A percentile compares a stretch with the other conserved stretches of the same genome.
phyloP scores from a whole-genome alignment of 2,329 filamentous ascomycete species.

The Trichoderma hamatum region DNA sequence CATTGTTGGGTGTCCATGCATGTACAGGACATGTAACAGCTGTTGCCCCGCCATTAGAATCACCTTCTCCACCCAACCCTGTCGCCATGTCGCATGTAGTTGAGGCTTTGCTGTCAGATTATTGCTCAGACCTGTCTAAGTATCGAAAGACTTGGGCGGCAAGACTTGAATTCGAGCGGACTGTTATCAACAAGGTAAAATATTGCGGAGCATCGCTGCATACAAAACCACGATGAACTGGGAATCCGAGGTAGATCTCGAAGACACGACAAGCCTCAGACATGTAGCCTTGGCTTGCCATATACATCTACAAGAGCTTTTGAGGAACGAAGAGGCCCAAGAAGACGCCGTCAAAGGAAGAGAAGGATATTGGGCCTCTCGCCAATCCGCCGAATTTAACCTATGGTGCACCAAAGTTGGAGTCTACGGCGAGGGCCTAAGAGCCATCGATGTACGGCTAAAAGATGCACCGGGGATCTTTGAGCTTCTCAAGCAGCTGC shows the following conservation, averaged over 20 bases:
- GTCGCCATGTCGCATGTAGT: background rate
- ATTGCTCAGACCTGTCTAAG: background rate
- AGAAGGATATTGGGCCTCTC: background rate
- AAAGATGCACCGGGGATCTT: background rate
- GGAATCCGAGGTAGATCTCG: background rate
- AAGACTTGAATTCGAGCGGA: background rate
- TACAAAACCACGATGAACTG: background rate
- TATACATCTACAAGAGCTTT: background rate
- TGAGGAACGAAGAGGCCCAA: background rate
- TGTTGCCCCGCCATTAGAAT: background rate
- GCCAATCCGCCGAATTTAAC: background rate
- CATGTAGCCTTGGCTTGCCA: background rate
- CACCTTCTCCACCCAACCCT: background rate
- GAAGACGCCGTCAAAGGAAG: background rate
- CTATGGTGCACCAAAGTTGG: background rate
- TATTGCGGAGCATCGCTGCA: background rate
- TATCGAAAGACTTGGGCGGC: background rate
- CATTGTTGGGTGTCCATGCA: background rate
- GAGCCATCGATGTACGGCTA: background rate
- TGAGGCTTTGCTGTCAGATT: background rate
- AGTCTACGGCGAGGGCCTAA: background rate
- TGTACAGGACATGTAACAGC: background rate
- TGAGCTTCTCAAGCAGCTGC: background rate
- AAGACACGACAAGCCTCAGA: background rate
- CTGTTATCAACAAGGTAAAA: background rate